phyloP scores from a whole-genome alignment of 495 filamentous ascomycete species.

The Annulohypoxylon maeteangense region DNA sequence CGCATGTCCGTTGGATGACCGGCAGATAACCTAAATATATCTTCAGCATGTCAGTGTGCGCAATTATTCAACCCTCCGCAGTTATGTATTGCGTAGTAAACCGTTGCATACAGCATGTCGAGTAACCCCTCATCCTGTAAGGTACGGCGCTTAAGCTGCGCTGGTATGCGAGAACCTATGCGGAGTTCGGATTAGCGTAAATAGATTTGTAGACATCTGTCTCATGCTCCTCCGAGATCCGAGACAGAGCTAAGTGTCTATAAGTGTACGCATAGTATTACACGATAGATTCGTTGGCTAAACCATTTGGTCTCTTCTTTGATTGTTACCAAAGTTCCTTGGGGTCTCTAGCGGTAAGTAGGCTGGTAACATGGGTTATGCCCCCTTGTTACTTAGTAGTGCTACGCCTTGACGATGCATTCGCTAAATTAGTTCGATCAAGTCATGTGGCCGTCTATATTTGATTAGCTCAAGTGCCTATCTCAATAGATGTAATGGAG shows the following conservation, averaged over 20 bases:
- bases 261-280: slow-evolving; percentile 1
- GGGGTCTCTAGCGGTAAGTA: background rate
- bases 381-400: slow-evolving; percentile 1
- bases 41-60: slow-evolving; percentile 5
- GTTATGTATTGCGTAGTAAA: slow-evolving; percentile 3
- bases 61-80: background rate
- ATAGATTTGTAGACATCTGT: slow-evolving; percentile 2
- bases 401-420: slow-evolving; percentile 37
- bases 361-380: background rate
- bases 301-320: background rate
- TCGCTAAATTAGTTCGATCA: slow-evolving; percentile 14
- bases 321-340: background rate
- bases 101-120: slow-evolving; percentile 26
- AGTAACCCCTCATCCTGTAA: slow-evolving; percentile 34
- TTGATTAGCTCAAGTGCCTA: slow-evolving; percentile 13
- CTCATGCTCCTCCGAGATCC: slow-evolving; percentile 14
- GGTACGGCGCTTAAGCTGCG: slow-evolving; percentile 31
- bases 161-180: slow-evolving; percentile 11
- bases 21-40: slow-evolving; percentile 32
- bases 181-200: background rate
- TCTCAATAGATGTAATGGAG: slow-evolving; percentile 10
- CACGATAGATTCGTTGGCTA: slow-evolving; percentile 4
- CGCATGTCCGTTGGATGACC: slow-evolving; percentile 29
- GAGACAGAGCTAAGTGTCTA: background rate
- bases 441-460: slow-evolving; percentile 36